These are phyloP conservation scores for Xylariales sp. DNA, from an alignment of 2,329 filamentous ascomycete genomes.

Conservation along the genomic window DNA sequence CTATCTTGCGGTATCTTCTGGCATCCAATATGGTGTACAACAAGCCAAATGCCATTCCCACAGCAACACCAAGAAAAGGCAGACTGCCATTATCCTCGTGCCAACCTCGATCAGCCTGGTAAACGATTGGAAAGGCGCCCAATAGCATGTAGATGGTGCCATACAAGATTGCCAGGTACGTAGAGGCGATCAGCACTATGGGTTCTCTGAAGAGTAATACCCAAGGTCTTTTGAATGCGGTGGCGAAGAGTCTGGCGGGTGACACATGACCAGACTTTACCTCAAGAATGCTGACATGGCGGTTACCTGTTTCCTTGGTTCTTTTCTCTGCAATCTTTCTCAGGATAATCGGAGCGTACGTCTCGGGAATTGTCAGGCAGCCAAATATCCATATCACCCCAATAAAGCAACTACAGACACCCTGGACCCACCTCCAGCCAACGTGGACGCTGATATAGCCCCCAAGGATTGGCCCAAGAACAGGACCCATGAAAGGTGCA, in stretches of 20 bases:
- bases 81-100: conserved; percentile 53
- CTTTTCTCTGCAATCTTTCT: conserved; percentile 45
- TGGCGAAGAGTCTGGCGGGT: conserved; percentile 44
- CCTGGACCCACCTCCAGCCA: conserved; percentile 66
- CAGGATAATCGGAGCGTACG: conserved; percentile 52
- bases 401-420: conserved; percentile 56
- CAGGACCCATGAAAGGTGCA: conserved; percentile 61
- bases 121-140: conserved; percentile 59
- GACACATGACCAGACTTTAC: conserved; percentile 28
- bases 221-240: conserved; percentile 58
- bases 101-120: conserved; percentile 53
- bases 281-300: conserved; percentile 47
- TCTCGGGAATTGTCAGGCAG: conserved; percentile 48
- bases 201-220: conserved; percentile 64
- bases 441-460: conserved; percentile 58
- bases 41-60: conserved; percentile 58
- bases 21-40: conserved; percentile 50
- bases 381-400: conserved; percentile 51
- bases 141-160: conserved; percentile 53
- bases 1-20: conserved; percentile 39
- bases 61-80: conserved; percentile 61
- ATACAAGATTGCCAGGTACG: conserved; percentile 60
- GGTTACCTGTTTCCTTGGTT: conserved; percentile 44
- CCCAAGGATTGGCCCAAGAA: conserved; percentile 56
- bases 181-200: conserved; percentile 58